Conservation (phyloP, 352 stramenopile genomes). For the Pythium chondricola region DNA sequence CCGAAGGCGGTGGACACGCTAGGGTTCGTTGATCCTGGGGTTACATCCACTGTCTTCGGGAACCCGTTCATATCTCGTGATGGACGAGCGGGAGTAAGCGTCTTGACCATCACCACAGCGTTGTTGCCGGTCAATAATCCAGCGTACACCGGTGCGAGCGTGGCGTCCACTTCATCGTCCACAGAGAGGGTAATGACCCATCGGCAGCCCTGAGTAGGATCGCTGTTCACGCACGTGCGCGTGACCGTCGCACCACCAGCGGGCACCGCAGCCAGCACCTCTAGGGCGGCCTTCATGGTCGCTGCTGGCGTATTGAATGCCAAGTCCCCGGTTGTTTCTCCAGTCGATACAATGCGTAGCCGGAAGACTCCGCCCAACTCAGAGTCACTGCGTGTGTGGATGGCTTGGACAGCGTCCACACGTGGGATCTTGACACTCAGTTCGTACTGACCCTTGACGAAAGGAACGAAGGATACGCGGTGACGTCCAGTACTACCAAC, state of each 20-base stretch:
- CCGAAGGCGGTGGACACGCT: slow-evolving; percentile 69
- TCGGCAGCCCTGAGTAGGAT: slow-evolving; percentile 46
- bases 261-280: slow-evolving; percentile 55
- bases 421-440: slow-evolving; percentile 78
- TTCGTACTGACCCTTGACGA: slow-evolving; percentile 87
- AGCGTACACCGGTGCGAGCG: slow-evolving; percentile 3
- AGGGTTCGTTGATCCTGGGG: slow-evolving; percentile 50
- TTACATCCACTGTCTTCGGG: slow-evolving; percentile 54
- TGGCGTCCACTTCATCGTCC: slow-evolving; percentile 1
- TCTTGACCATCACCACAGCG: slow-evolving; percentile 25
- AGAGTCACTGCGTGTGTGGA: slow-evolving; percentile 45
- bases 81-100: slow-evolving; percentile 25
- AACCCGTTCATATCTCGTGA: slow-evolving; percentile 50
- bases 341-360: slow-evolving; percentile 34
- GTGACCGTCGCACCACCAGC: slow-evolving; percentile 24
- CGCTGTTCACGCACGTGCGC: slow-evolving; percentile 27
- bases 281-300: slow-evolving; percentile 50
- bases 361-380: slow-evolving; percentile 59
- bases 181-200: slow-evolving; percentile 62
- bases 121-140: slow-evolving; percentile 50
- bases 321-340: slow-evolving; percentile 42
- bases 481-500: slow-evolving; percentile 82
- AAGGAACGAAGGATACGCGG: slow-evolving; percentile 81
- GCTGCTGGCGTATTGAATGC: slow-evolving; percentile 33
- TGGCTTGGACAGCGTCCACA: slow-evolving; percentile 61